phyloP scores from a whole-genome alignment of 192 early-diverging fungal genomes.

The Rhizophlyctis rosea region DNA sequence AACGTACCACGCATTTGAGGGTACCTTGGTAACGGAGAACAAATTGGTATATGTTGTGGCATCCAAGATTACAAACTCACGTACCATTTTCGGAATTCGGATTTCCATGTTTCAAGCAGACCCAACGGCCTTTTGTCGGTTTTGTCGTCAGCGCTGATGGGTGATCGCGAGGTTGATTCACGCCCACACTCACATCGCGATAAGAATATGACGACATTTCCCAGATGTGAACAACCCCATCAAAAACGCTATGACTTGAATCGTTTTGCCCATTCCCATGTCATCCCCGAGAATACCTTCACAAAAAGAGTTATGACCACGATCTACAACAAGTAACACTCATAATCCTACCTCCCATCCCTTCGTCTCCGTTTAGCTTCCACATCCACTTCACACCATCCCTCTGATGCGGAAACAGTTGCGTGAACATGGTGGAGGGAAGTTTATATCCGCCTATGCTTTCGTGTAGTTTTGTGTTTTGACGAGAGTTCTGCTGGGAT shows the following conservation, averaged over 20 bases:
- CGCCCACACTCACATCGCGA: constrained; percentile 13
- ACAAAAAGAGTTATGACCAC: not conserved
- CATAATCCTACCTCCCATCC: constrained; percentile 6
- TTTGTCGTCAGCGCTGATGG: too few species aligned
- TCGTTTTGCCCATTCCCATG: constrained; percentile 29
- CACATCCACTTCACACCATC: constrained; percentile 26
- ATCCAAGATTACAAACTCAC: not conserved
- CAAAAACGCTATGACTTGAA: constrained; percentile 13
- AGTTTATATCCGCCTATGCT: constrained; percentile 20
- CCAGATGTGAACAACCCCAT: constrained; percentile 19
- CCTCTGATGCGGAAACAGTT: constrained; percentile 23
- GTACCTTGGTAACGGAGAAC: not conserved
- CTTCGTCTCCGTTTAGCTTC: constrained; percentile 8
- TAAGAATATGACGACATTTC: constrained; percentile 17
- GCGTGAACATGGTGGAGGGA: constrained; percentile 5
- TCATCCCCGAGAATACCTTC: constrained; percentile 24
- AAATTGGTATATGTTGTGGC: not conserved
- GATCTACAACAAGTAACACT: not conserved
- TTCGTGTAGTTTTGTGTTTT: not conserved
- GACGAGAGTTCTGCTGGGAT: not conserved
- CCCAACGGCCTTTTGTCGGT: constrained; percentile 18
- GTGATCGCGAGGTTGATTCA: too few species aligned
- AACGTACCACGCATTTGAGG: not conserved
- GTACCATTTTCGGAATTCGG: constrained; percentile 17
- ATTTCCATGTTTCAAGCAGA: constrained; percentile 24